phyloP scores from a whole-genome alignment of 202 grass and related monocot species.

The Zoysia matrella region DNA sequence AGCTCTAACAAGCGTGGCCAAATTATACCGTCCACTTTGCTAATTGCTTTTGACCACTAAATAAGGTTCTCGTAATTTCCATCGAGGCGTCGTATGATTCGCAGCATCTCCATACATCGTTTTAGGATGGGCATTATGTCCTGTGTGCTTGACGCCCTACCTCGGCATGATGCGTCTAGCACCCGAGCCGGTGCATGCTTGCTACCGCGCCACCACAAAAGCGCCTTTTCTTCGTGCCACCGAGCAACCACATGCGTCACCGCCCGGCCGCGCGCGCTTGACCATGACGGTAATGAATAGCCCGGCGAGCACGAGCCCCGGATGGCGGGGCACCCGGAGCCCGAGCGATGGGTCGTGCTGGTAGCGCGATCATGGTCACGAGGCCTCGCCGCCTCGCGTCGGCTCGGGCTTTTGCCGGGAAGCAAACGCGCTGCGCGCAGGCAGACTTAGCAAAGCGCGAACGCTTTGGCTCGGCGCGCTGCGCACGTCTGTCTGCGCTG shows the following conservation, averaged over 20 bases:
- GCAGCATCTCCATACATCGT: neutral
- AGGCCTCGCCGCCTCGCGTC: neutral
- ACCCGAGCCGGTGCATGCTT: too few relatives aligned
- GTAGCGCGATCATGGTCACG: neutral
- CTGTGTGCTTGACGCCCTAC: neutral
- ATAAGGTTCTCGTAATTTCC: neutral
- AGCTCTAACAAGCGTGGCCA: constrained; percentile 7
- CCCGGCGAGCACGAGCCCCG: constrained; percentile 26
- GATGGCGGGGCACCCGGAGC: neutral
- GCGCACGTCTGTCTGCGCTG: neutral
- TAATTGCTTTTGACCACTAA: constrained; percentile 26
- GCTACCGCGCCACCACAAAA: constrained; percentile 20
- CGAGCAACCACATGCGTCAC: constrained; percentile 12
- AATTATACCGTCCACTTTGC: constrained; percentile 39
- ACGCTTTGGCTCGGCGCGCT: constrained; percentile 30
- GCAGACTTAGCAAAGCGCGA: neutral
- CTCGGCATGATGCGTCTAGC: constrained; percentile 29
- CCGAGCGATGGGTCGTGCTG: too few relatives aligned
- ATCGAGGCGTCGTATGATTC: constrained; percentile 5
- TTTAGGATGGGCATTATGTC: neutral
- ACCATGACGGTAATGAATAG: constrained; percentile 43
- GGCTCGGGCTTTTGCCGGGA: neutral
- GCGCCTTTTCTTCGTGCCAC: constrained; percentile 25
- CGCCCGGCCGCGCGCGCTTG: neutral
- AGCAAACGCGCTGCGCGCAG: neutral